Conservation (phyloP, 2,329 filamentous ascomycete genomes). For the Paracoccidioides lutzii region DNA sequence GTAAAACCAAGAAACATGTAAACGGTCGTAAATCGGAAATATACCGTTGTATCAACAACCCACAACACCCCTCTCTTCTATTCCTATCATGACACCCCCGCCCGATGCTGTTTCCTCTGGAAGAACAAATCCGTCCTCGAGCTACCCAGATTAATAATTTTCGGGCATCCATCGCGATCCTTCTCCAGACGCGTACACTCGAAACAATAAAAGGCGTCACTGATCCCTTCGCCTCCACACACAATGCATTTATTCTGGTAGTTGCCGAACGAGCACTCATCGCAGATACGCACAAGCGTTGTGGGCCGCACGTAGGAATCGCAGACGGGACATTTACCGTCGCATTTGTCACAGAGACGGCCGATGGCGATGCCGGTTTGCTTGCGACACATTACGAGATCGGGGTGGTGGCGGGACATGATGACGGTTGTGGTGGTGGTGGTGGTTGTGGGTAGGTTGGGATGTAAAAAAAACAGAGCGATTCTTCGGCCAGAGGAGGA, state of each 20-base stretch:
- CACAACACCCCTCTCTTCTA: neutral
- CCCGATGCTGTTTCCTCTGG: conserved; percentile 48
- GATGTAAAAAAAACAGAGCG: neutral
- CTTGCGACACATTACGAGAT: conserved; percentile 99
- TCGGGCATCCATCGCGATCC: conserved; percentile 92
- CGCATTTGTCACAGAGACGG: conserved; percentile 98
- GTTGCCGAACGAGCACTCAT: conserved; percentile 98
- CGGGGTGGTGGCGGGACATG: conserved; percentile 93
- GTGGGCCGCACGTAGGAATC: conserved; percentile 98
- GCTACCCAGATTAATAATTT: conserved; percentile 97
- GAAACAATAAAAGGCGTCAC: conserved; percentile 98
- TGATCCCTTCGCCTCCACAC: conserved; percentile 95
- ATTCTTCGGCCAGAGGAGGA: neutral
- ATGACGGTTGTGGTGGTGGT: conserved; percentile 13
- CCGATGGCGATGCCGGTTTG: conserved; percentile 95
- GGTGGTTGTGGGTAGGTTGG: neutral
- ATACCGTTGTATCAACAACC: neutral
- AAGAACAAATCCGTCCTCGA: conserved; percentile 83
- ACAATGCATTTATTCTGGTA: conserved; percentile 99
- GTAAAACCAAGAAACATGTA: neutral
- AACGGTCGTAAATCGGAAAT: neutral
- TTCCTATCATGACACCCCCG: conserved; percentile 5
- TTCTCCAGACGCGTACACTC: conserved; percentile 96
- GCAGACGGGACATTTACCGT: conserved; percentile 98
- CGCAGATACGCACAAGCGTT: conserved; percentile 93